These are phyloP conservation scores for Cadophora sp. DNA, from an alignment of 2,329 filamentous ascomycete species.

Conservation along the genomic window DNA sequence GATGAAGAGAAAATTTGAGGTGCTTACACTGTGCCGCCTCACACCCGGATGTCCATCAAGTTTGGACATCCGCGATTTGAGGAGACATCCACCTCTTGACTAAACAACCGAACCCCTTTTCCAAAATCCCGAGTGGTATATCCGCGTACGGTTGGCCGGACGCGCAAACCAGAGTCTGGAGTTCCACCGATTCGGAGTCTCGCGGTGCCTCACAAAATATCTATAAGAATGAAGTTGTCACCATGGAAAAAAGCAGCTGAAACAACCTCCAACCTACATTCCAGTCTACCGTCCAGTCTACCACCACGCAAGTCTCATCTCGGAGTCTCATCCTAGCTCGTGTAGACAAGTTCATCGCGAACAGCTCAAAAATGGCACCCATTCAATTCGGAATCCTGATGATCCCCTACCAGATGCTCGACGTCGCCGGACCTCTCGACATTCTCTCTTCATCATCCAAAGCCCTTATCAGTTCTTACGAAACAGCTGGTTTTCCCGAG, in stretches of 20 bases:
- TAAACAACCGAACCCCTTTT: neutral
- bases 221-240: neutral
- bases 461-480: slow-evolving; percentile 7
- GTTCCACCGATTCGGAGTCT: neutral
- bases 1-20: too few relatives aligned
- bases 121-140: neutral
- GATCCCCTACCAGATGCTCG: slow-evolving; percentile 40
- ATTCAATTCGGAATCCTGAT: slow-evolving; percentile 41
- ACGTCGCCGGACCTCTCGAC: slow-evolving; percentile 40
- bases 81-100: neutral
- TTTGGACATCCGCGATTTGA: neutral
- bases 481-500: slow-evolving; percentile 10
- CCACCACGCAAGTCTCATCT: neutral
- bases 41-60: neutral
- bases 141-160: neutral
- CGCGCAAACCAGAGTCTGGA: neutral
- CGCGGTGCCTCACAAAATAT: neutral
- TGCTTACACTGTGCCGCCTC: too few relatives aligned
- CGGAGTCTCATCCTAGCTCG: neutral
- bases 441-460: slow-evolving; percentile 36
- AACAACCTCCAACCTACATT: neutral
- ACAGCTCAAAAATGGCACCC: slow-evolving; percentile 33
- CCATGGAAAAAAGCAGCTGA: neutral
- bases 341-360: neutral
- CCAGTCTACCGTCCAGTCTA: neutral